phyloP scores from a whole-genome alignment of 106 monocot species.

The Dendrobium catenatum region DNA sequence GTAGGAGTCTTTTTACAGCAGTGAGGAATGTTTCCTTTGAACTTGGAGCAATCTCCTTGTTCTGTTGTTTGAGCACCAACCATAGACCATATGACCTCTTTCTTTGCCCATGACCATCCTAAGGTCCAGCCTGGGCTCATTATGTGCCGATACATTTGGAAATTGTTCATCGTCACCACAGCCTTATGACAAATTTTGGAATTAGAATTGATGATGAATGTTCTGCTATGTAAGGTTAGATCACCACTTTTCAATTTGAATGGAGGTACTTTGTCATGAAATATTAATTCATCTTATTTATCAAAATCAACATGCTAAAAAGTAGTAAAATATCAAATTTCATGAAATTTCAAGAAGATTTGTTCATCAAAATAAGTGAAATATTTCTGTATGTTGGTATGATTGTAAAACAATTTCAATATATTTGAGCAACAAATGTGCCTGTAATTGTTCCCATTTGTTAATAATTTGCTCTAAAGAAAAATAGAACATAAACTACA shows the following conservation, averaged over 20 bases:
- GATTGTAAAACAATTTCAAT: too few relatives aligned
- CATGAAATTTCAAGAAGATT: neutral
- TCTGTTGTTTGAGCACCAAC: conserved; percentile 68
- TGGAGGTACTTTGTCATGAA: too few relatives aligned
- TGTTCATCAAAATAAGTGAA: neutral
- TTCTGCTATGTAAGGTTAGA: neutral
- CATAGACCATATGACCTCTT: conserved; percentile 81
- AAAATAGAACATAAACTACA: neutral
- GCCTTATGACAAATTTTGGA: conserved; percentile 20
- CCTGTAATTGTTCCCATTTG: neutral
- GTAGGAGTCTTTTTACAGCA: conserved; percentile 53
- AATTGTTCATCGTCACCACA: conserved; percentile 68
- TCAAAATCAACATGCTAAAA: too few relatives aligned
- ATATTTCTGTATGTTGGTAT: neutral
- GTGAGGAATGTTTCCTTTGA: conserved; percentile 64
- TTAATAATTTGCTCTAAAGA: too few relatives aligned
- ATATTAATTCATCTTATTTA: too few relatives aligned
- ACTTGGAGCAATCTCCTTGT: conserved; percentile 78
- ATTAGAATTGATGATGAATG: neutral
- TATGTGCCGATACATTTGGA: conserved; percentile 79
- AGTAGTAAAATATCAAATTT: neutral
- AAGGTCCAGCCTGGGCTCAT: conserved; percentile 64
- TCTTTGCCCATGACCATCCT: conserved; percentile 63
- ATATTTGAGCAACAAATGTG: too few relatives aligned
- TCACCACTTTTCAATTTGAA: too few relatives aligned